Evolutionary conservation across 2,329 filamentous ascomycete species (phyloP).

Genomic region (Penicillium sp.): DNA sequence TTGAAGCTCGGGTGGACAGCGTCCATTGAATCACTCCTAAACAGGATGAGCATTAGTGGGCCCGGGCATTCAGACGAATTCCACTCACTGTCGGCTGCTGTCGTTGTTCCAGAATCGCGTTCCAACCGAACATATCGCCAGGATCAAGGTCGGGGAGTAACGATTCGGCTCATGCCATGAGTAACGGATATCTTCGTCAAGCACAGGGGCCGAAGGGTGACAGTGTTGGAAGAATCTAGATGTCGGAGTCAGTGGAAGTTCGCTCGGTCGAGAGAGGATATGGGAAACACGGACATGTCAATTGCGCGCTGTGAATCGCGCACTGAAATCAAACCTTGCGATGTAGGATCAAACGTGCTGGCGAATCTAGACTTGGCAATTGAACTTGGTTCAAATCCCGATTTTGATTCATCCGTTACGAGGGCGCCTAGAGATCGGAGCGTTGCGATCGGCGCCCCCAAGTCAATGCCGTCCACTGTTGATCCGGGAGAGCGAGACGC

Average conservation of each 20-base stretch:
- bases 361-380: too few relatives aligned
- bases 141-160: conserved; percentile 13
- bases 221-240: conserved; percentile 23
- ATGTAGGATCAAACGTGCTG: conserved; percentile 8
- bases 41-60: not conserved
- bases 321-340: conserved; percentile 2
- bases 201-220: conserved; percentile 17
- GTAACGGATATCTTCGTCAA: conserved; percentile 11
- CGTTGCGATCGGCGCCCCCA: conserved; percentile 23
- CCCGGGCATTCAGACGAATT: not conserved
- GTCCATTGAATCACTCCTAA: not conserved
- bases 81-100: conserved; percentile 4
- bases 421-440: conserved; percentile 18
- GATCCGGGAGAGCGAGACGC: conserved; percentile 8
- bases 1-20: conserved; percentile 2
- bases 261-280: not conserved
- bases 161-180: conserved; percentile 7
- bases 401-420: conserved; percentile 13
- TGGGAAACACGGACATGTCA: conserved; percentile 1
- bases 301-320: conserved; percentile 6
- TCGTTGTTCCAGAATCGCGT: conserved; percentile 17
- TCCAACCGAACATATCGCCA: conserved; percentile 23
- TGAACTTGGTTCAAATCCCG: too few relatives aligned
- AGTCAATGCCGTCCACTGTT: conserved; percentile 17
- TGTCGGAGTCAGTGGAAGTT: not conserved